Percentiles rank a stretch among this genome's conserved stretches.
phyloP scores from a whole-genome alignment of 2,329 filamentous ascomycete species.

The Metarhizium sp. region DNA sequence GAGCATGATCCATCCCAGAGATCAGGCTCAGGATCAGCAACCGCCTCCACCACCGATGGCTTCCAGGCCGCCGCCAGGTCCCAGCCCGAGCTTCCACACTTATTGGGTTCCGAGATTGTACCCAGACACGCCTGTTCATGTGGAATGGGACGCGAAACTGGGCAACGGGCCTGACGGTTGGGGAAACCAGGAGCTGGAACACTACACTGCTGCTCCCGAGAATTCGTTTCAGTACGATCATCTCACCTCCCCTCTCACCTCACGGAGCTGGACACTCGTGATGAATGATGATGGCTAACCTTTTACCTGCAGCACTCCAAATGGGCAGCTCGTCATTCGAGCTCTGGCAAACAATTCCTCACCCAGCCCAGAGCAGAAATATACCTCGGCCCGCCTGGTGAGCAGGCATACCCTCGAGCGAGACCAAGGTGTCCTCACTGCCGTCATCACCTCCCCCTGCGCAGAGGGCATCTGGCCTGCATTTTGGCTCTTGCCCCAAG shows the following conservation, averaged over 20 bases:
- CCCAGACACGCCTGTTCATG: constrained; percentile 33
- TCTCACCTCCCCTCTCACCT: not conserved
- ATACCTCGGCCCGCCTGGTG: constrained; percentile 47
- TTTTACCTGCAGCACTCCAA: constrained; percentile 27
- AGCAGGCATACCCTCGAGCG: constrained; percentile 40
- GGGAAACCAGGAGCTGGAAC: constrained; percentile 52
- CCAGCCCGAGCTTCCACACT: constrained; percentile 8
- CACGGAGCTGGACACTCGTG: too few species aligned
- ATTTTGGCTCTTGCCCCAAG: constrained; percentile 49
- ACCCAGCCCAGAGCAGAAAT: constrained; percentile 29
- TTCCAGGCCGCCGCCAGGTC: constrained; percentile 9
- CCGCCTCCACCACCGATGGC: constrained; percentile 12
- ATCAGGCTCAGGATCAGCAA: constrained; percentile 9
- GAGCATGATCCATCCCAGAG: constrained; percentile 21
- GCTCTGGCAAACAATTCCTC: constrained; percentile 31
- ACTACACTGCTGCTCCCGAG: constrained; percentile 38
- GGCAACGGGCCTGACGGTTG: constrained; percentile 48
- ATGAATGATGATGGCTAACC: not conserved
- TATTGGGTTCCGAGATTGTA: constrained; percentile 47
- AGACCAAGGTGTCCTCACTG: constrained; percentile 42
- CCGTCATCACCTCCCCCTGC: constrained; percentile 40
- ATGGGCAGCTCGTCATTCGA: constrained; percentile 42
- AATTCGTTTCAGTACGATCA: constrained; percentile 42
- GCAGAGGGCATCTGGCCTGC: constrained; percentile 52
- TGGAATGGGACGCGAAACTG: constrained; percentile 45